These are phyloP conservation scores for Alternaria solani DNA, from an alignment of 2,329 filamentous ascomycete species.

Conservation along the genomic window DNA sequence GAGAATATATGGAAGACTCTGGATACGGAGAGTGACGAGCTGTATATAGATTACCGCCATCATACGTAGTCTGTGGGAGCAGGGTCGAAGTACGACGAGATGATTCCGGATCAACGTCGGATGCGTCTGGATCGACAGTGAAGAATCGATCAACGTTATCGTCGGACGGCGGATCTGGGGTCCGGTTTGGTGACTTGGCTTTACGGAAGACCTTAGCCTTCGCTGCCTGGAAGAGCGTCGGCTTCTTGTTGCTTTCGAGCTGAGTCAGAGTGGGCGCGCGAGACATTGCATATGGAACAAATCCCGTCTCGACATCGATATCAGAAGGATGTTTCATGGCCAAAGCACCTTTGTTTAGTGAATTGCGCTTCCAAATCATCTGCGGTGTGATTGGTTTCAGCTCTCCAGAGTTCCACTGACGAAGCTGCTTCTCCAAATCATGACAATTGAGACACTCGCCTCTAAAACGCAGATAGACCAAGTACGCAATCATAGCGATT, in stretches of 20 bases:
- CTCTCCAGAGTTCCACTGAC: conserved; percentile 19
- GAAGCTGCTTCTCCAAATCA: conserved; percentile 7
- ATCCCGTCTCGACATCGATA: conserved; percentile 10
- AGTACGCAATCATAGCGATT: conserved; percentile 1
- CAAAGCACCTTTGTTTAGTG: background rate
- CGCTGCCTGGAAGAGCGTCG: conserved; percentile 7
- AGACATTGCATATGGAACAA: background rate
- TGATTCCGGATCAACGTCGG: too few relatives aligned
- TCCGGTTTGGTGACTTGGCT: background rate
- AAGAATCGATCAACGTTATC: conserved; percentile 11
- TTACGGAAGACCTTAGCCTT: conserved; percentile 3
- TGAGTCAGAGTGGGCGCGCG: background rate
- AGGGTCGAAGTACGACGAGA: background rate
- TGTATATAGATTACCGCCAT: background rate
- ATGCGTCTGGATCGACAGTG: background rate
- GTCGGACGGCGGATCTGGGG: background rate
- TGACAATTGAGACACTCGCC: conserved; percentile 18
- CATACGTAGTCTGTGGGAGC: background rate
- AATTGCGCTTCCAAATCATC: conserved; percentile 13
- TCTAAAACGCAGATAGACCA: conserved; percentile 13
- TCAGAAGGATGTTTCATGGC: background rate
- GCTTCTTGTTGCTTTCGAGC: background rate
- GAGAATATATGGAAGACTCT: background rate
- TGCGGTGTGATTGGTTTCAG: conserved; percentile 15
- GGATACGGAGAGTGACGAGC: background rate